Evolutionary conservation across 768 basidiomycete genomes (phyloP).

Genomic region (Amanita inopinata): DNA sequence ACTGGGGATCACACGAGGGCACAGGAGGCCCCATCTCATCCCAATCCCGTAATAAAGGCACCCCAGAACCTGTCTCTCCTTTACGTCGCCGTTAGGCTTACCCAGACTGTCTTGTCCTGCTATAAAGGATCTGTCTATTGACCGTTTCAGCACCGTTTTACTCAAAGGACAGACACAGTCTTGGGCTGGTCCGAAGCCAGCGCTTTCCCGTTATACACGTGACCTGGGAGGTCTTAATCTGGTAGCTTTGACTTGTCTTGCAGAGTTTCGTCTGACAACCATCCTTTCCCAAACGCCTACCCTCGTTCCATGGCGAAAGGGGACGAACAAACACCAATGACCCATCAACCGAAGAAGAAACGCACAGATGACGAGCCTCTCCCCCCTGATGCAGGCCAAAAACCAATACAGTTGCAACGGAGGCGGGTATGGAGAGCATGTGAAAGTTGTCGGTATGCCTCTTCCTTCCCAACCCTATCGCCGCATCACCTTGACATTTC

Average conservation of each 20-base stretch:
- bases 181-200: too few relatives aligned
- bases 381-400: constrained; percentile 46
- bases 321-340: constrained; percentile 37
- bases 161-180: too few relatives aligned
- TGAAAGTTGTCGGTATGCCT: constrained; percentile 73
- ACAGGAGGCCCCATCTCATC: too few relatives aligned
- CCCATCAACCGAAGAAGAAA: constrained; percentile 69
- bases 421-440: constrained; percentile 83
- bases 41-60: too few relatives aligned
- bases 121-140: constrained; percentile 2
- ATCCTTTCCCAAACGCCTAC: constrained; percentile 15
- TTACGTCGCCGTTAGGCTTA: too few relatives aligned
- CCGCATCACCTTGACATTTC: not conserved
- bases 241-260: not conserved
- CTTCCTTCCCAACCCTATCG: constrained; percentile 15
- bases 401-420: constrained; percentile 72
- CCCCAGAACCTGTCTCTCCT: too few relatives aligned
- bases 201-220: too few relatives aligned
- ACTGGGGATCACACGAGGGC: too few relatives aligned
- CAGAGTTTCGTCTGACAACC: constrained; percentile 9
- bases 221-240: constrained; percentile 3
- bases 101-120: constrained; percentile 3
- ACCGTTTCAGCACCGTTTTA: constrained; percentile 1
- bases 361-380: constrained; percentile 51
- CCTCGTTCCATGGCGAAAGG: constrained; percentile 34